These are phyloP conservation scores for Inonotus obliquus DNA, from an alignment of 1,284 basidiomycete species.

Conservation along the genomic window DNA sequence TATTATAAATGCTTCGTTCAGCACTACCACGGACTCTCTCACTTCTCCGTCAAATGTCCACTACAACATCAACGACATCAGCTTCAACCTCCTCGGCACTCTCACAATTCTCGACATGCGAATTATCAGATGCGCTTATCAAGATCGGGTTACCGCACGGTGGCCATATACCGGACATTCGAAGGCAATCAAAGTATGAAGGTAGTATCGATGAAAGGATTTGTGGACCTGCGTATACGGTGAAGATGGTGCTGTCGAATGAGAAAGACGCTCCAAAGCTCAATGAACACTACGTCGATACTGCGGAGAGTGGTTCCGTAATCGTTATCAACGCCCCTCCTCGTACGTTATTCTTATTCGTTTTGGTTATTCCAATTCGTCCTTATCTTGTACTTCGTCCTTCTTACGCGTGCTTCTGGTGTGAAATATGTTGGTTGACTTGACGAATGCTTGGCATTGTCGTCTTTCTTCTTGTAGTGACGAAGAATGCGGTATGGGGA, in stretches of 20 bases:
- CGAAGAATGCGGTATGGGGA: constrained; percentile 87
- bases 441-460: neutral
- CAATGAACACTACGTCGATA: constrained; percentile 81
- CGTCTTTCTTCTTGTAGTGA: constrained; percentile 39
- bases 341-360: constrained; percentile 39
- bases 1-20: constrained; percentile 2
- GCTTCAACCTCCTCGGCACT: no score
- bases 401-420: neutral
- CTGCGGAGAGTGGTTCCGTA: constrained; percentile 59
- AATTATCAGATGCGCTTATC: constrained; percentile 89
- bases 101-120: constrained; percentile 60
- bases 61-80: neutral
- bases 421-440: constrained; percentile 6
- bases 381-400: constrained; percentile 3
- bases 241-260: constrained; percentile 73
- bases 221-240: constrained; percentile 83
- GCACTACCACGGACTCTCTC: neutral
- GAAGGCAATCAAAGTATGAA: constrained; percentile 80
- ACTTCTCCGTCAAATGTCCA: constrained; percentile 11
- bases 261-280: constrained; percentile 65
- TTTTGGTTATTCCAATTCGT: constrained; percentile 23
- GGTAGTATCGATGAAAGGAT: constrained; percentile 40
- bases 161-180: constrained; percentile 81
- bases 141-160: constrained; percentile 77
- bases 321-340: constrained; percentile 78